A percentile compares a stretch with the other conserved stretches of the same genome.
phyloP scores from a whole-genome alignment of 352 stramenopile genomes.

The Globisporangium middletonii region DNA sequence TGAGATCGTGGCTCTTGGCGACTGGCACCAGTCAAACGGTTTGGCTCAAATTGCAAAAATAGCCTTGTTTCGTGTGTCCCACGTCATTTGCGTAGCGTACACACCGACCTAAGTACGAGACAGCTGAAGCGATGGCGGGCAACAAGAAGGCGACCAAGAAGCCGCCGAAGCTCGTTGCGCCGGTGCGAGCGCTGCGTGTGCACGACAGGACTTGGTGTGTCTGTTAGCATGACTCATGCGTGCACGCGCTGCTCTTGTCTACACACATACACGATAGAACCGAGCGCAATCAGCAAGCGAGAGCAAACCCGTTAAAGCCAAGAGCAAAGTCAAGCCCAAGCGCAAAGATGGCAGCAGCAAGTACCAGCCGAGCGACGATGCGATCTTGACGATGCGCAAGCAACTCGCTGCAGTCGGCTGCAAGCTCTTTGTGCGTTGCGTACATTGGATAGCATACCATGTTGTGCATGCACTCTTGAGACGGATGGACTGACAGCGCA shows the following conservation, averaged over 20 bases:
- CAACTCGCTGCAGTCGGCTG: slow-evolving; percentile 49
- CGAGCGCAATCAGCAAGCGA: slow-evolving; percentile 7
- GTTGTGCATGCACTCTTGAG: neutral
- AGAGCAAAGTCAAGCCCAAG: neutral
- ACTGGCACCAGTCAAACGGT: slow-evolving; percentile 1
- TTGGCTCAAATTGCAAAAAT: slow-evolving; percentile 1
- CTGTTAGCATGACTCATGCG: neutral
- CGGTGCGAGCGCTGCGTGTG: neutral
- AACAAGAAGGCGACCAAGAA: slow-evolving; percentile 29
- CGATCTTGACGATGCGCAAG: slow-evolving; percentile 47
- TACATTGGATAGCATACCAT: neutral
- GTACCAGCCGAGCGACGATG: slow-evolving; percentile 36
- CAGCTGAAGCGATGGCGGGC: slow-evolving; percentile 1
- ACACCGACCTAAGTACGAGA: neutral
- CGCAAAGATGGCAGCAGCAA: slow-evolving; percentile 10
- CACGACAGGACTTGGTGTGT: neutral
- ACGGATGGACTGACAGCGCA: neutral
- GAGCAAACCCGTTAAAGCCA: slow-evolving; percentile 6
- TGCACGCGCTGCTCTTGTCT: neutral
- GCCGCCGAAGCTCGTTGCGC: slow-evolving; percentile 20
- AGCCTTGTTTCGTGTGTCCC: too few relatives aligned
- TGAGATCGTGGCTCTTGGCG: neutral
- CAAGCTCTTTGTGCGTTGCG: slow-evolving; percentile 44
- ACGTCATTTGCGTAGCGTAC: neutral
- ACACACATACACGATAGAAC: neutral